Evolutionary conservation across 164 flowering plant species (phyloP), one percentile per base, ranked within the genome.

Genomic region (Sextonia rubra): DNA sequence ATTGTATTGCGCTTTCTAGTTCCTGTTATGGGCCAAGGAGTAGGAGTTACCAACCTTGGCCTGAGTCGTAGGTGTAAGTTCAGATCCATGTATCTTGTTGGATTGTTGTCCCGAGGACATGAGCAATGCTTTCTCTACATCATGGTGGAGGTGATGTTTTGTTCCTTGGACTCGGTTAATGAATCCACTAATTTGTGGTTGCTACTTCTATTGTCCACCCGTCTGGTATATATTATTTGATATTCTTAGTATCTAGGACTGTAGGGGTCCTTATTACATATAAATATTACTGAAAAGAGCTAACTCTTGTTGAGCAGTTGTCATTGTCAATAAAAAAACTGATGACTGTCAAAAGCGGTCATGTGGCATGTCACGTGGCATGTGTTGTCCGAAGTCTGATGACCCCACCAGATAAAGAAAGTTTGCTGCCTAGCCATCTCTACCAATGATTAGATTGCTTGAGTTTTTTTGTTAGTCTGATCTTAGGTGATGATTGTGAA

Each of bases 21-120:
- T 61, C 22, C 22, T 61, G 60, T 22, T 61, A 24, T 68, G 70
- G 60, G 29, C 22, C 60, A 68, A 68, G 60, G 60, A 68, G 60
- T 25, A 25, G 30, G 17, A 49, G 70, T 49, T 22, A 27, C 30
- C 20, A 24, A 22, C 29, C 32, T 68, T 12, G 5, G 22, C 12
- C 4, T 15, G n/a, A 9, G 18, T 68, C 17, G n/a, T 48, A 52
- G 58, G 12, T 52, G 58, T 20, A 52, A 52, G 58, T 52, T 52
- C 17, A 52, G 58, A 52, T 52, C 25, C 29, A n/a, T 52, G 12
- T 22, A 17, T 17, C 47, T 68, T 68, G 11, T 52, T 20, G 9
- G 17, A 58, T 68, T 23, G 8, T 47, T 48, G 60, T 68, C 58
- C 20, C 18, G 32, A 47, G 70, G 70, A 52, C 58, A 18, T 4